Percentiles rank a stretch among this genome's conserved stretches.
phyloP scores from a whole-genome alignment of 192 early-diverging fungal species.

The Cladochytrium replicatum region DNA sequence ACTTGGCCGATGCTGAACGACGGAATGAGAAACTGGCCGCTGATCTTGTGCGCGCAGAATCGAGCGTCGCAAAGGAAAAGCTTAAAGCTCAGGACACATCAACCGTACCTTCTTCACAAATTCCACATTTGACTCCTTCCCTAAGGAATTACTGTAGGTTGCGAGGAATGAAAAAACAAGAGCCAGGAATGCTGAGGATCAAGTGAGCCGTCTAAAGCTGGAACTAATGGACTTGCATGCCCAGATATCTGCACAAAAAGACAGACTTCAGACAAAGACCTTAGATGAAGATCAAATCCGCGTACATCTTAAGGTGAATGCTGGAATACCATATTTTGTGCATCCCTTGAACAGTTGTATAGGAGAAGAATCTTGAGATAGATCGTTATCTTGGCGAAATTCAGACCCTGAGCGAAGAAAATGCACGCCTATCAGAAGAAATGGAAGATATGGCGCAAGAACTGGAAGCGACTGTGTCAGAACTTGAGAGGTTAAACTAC shows the following conservation, averaged over 20 bases:
- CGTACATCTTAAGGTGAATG: conserved; percentile 21
- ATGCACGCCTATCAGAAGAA: conserved; percentile 22
- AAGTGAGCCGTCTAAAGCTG: conserved; percentile 19
- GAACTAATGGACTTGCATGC: conserved; percentile 31
- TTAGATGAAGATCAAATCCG: conserved; percentile 36
- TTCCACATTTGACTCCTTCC: not conserved
- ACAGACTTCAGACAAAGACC: conserved; percentile 27
- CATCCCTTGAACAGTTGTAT: not conserved
- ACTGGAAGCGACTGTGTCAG: conserved; percentile 37
- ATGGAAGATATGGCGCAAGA: conserved; percentile 35
- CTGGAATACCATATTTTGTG: not conserved
- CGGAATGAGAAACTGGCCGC: conserved; percentile 24
- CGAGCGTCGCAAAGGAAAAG: conserved; percentile 25
- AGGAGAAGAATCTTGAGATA: conserved; percentile 43
- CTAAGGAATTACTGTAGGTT: conserved; percentile 1
- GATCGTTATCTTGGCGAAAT: conserved; percentile 35
- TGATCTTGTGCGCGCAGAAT: conserved; percentile 25
- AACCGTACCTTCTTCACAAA: not conserved
- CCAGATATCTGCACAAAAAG: conserved; percentile 31
- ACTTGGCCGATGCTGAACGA: conserved; percentile 31
- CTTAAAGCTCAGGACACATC: conserved; percentile 7
- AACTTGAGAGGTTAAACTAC: conserved; percentile 34
- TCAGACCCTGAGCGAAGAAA: conserved; percentile 29
- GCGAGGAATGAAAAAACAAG: conserved; percentile 25
- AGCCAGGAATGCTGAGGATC: conserved; percentile 14